Conservation (phyloP, 768 basidiomycete species). For the Leccinum pellstonianum region DNA sequence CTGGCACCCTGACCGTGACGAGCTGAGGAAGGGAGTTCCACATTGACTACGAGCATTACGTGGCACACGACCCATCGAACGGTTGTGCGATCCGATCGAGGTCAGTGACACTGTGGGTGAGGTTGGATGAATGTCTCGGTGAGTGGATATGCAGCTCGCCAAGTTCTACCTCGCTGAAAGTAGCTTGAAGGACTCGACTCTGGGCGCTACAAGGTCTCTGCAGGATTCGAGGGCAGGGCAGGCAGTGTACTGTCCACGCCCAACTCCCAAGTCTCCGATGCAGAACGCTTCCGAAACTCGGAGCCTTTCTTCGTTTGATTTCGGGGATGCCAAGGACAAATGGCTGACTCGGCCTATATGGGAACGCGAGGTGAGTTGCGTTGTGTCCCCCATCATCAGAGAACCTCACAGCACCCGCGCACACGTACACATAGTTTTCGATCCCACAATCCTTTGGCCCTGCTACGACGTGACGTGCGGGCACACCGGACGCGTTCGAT, state of each 20-base stretch:
- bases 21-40: constrained; percentile 69
- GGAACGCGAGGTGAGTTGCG: constrained; percentile 51
- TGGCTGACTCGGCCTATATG: constrained; percentile 58
- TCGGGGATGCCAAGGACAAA: constrained; percentile 61
- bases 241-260: constrained; percentile 66
- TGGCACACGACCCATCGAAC: constrained; percentile 88
- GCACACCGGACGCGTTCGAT: constrained; percentile 87
- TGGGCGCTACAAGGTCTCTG: constrained; percentile 47
- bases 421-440: constrained; percentile 46
- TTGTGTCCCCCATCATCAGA: neutral
- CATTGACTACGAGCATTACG: constrained; percentile 90
- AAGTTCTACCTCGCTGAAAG: neutral
- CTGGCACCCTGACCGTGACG: constrained; percentile 65
- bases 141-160: constrained; percentile 18
- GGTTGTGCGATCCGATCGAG: constrained; percentile 94
- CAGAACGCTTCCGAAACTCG: constrained; percentile 80
- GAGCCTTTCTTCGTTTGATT: constrained; percentile 75
- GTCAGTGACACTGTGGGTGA: constrained; percentile 79
- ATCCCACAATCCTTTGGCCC: constrained; percentile 65
- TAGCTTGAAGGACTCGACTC: constrained; percentile 57
- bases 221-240: constrained; percentile 55
- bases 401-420: neutral
- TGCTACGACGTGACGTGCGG: constrained; percentile 76
- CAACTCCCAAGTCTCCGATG: constrained; percentile 87
- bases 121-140: constrained; percentile 96